Evolutionary conservation across 331 rosid genomes (phyloP).

Genomic region (Quercus phellos): DNA sequence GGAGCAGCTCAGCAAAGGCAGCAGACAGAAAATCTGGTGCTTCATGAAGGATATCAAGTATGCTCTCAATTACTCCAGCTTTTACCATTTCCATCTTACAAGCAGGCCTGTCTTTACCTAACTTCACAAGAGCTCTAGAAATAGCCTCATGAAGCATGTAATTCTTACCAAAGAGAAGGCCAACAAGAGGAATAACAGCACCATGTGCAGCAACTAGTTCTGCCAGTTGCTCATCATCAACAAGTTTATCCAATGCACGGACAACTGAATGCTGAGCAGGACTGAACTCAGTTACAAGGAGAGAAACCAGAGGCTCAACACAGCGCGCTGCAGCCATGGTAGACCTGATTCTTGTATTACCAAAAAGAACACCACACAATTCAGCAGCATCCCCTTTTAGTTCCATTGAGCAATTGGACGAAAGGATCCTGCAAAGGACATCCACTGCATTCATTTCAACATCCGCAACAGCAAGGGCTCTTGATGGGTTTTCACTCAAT

Average conservation of each 20-base stretch:
- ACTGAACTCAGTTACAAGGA: slow-evolving; percentile 75
- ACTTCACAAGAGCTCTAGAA: slow-evolving; percentile 86
- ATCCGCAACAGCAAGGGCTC: slow-evolving; percentile 94
- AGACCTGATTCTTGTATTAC: slow-evolving; percentile 95
- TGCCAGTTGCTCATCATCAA: slow-evolving; percentile 95
- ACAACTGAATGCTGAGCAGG: slow-evolving; percentile 91
- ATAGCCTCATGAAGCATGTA: slow-evolving; percentile 92
- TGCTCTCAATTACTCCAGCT: slow-evolving; percentile 87
- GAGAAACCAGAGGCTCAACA: slow-evolving; percentile 93
- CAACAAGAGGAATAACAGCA: slow-evolving; percentile 93
- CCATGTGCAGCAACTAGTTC: slow-evolving; percentile 92
- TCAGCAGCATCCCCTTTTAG: slow-evolving; percentile 97
- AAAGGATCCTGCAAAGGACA: slow-evolving; percentile 95
- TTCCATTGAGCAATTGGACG: slow-evolving; percentile 81
- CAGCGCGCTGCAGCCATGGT: slow-evolving; percentile 89
- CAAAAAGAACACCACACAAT: slow-evolving; percentile 87
- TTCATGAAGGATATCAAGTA: slow-evolving; percentile 73
- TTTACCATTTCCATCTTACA: slow-evolving; percentile 98
- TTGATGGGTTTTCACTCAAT: slow-evolving; percentile 94
- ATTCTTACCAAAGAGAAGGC: slow-evolving; percentile 80
- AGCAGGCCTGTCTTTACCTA: slow-evolving; percentile 96
- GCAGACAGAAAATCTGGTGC: slow-evolving; percentile 93
- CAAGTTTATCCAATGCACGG: slow-evolving; percentile 90
- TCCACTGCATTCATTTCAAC: slow-evolving; percentile 99
- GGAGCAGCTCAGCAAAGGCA: slow-evolving; percentile 82